phyloP scores from a whole-genome alignment of 441 rosid species.

The Kokia cookei region DNA sequence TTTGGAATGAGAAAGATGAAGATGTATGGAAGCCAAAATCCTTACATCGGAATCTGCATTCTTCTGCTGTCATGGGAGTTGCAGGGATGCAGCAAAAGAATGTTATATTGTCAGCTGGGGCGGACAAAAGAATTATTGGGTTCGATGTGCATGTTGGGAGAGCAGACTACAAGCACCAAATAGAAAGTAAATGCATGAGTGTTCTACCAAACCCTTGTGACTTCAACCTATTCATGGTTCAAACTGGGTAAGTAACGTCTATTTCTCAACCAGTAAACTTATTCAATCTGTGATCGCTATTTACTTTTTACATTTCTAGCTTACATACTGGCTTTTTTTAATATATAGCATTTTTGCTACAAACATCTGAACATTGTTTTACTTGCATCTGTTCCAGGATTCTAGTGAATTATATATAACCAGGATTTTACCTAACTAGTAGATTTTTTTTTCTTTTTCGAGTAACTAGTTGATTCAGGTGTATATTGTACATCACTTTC shows the following conservation, averaged over 20 bases:
- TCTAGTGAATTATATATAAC: background rate
- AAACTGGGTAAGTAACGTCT: conserved; percentile 63
- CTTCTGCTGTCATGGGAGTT: conserved; percentile 95
- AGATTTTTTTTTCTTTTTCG: background rate
- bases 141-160: conserved; percentile 65
- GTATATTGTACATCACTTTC: background rate
- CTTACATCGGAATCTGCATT: conserved; percentile 70
- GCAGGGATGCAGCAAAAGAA: conserved; percentile 83
- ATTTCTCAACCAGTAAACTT: background rate
- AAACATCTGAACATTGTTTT: background rate
- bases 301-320: background rate
- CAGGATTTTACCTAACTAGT: background rate
- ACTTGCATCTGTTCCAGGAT: background rate
- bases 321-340: background rate
- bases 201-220: conserved; percentile 86
- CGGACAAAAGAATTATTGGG: conserved; percentile 76
- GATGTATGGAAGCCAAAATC: conserved; percentile 68
- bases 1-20: conserved; percentile 69
- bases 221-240: conserved; percentile 95
- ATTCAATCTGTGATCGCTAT: background rate
- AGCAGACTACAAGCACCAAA: conserved; percentile 70
- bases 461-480: background rate
- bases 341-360: background rate
- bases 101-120: conserved; percentile 73
- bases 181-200: conserved; percentile 94